Conservation (phyloP, 202 grass and related monocot genomes). For the Miscanthus sacchariflorus region DNA sequence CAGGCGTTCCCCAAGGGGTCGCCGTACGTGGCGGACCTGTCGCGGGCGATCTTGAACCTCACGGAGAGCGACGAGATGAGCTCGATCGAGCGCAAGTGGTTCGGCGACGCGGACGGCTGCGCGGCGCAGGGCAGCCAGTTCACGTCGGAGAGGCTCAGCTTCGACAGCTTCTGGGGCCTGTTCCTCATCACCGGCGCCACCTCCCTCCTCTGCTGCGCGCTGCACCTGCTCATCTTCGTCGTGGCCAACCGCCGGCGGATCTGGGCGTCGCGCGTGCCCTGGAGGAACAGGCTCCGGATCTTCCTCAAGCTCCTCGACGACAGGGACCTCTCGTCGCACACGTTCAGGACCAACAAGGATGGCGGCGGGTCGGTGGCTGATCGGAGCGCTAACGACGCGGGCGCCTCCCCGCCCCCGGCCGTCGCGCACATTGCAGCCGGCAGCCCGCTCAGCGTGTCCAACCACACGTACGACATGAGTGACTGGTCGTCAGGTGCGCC, state of each 20-base stretch:
- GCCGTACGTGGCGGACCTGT: conserved; percentile 72
- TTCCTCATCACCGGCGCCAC: conserved; percentile 79
- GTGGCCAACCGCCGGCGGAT: conserved; percentile 18
- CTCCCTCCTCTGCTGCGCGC: conserved; percentile 51
- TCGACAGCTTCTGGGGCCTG: conserved; percentile 76
- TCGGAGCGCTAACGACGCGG: not conserved
- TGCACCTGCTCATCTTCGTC: conserved; percentile 55
- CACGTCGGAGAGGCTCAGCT: conserved; percentile 59
- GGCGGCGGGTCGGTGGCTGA: not conserved
- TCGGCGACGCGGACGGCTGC: conserved; percentile 54
- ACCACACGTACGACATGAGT: conserved; percentile 18
- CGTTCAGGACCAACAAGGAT: conserved; percentile 42
- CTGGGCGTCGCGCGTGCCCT: conserved; percentile 18
- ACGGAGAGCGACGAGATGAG: conserved; percentile 64
- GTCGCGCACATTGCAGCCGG: not conserved
- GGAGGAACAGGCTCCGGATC: conserved; percentile 24
- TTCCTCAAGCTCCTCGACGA: conserved; percentile 56
- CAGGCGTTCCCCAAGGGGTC: conserved; percentile 83
- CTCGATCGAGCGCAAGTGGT: conserved; percentile 71
- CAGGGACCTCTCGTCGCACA: conserved; percentile 65
- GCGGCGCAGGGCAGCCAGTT: conserved; percentile 46
- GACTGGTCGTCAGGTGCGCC: conserved; percentile 5
- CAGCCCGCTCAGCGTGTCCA: conserved; percentile 45
- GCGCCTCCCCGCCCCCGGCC: not conserved
- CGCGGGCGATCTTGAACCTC: conserved; percentile 72